Evolutionary conservation across 768 basidiomycete genomes (phyloP).

Genomic region (Phaeotremella skinneri): DNA sequence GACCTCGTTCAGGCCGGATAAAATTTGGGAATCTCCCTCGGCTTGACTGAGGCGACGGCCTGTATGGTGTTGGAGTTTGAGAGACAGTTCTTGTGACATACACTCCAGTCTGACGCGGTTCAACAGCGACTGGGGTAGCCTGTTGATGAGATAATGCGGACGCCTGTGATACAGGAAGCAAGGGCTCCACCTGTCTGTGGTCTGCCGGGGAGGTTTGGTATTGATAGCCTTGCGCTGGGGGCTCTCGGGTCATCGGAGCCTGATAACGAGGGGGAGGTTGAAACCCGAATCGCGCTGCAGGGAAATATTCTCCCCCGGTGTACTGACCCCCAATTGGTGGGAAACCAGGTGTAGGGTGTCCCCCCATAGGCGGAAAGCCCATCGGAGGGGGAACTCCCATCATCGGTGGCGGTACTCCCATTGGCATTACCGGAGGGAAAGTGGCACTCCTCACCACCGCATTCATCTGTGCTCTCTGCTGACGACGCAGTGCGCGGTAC

Average conservation of each 20-base stretch:
- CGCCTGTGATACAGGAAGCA: no score
- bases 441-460: conserved; percentile 32
- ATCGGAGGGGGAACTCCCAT: conserved; percentile 19
- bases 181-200: not conserved
- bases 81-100: not conserved
- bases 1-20: not conserved
- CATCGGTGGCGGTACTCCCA: conserved; percentile 16
- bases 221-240: not conserved
- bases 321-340: conserved; percentile 4
- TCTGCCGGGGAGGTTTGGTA: not conserved
- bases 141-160: not conserved
- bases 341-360: not conserved
- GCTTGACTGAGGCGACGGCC: not conserved
- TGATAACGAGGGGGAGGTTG: conserved; percentile 19
- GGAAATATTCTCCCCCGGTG: not conserved
- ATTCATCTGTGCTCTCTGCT: conserved; percentile 40
- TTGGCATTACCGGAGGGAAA: conserved; percentile 32
- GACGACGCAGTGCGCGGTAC: conserved; percentile 39
- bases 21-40: not conserved
- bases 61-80: not conserved
- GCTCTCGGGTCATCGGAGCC: conserved; percentile 10
- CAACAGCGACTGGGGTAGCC: not conserved
- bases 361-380: conserved; percentile 4
- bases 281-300: conserved; percentile 3
- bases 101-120: not conserved